Conservation (phyloP, 139 green algal species). For the Chlorella sorokiniana region DNA sequence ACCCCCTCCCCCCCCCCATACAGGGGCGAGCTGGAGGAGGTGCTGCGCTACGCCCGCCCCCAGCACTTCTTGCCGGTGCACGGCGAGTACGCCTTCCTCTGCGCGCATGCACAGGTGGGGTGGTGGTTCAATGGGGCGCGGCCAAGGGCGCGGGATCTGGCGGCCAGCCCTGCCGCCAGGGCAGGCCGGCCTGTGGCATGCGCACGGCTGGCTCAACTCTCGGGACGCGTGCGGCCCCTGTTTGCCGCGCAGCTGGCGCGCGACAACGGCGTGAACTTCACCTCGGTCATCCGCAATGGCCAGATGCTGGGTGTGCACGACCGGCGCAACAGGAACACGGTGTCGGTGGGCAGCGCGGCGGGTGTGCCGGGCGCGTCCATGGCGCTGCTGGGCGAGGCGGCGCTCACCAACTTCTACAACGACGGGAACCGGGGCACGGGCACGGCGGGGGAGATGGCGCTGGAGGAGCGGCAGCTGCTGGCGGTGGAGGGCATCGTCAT, state of each 20-base stretch:
- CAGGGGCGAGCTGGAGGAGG: slow-evolving; percentile 86
- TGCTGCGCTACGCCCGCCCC: slow-evolving; percentile 89
- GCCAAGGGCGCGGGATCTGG: background rate
- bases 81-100: slow-evolving; percentile 96
- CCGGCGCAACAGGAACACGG: slow-evolving; percentile 68
- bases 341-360: slow-evolving; percentile 58
- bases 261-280: slow-evolving; percentile 63
- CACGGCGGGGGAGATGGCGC: slow-evolving; percentile 83
- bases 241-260: slow-evolving; percentile 30
- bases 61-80: slow-evolving; percentile 99
- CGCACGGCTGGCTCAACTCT: no score
- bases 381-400: slow-evolving; percentile 69
- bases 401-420: slow-evolving; percentile 90
- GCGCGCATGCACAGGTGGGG: slow-evolving; percentile 85
- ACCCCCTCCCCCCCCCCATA: background rate
- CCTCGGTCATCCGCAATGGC: slow-evolving; percentile 94
- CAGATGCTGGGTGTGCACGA: slow-evolving; percentile 93
- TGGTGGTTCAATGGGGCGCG: background rate
- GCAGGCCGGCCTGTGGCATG: no score
- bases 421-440: slow-evolving; percentile 89
- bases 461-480: slow-evolving; percentile 84
- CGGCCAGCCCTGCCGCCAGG: no score
- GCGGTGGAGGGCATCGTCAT: slow-evolving; percentile 93
- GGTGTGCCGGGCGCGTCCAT: slow-evolving; percentile 39
- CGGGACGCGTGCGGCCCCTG: background rate